Evolutionary conservation across 805 yeast species (phyloP).

Genomic region (Jamesozyma piceae): DNA sequence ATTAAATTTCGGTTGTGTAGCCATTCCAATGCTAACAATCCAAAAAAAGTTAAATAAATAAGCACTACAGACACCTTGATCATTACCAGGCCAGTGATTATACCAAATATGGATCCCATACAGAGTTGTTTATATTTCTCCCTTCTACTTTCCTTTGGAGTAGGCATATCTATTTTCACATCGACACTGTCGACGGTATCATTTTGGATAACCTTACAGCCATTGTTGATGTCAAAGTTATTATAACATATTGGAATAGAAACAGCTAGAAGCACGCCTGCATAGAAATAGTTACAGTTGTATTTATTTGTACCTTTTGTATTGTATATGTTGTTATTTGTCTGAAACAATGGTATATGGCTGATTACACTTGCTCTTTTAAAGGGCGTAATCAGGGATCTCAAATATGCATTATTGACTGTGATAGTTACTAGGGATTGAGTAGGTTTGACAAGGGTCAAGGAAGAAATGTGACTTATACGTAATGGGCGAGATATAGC

Average conservation of each 20-base stretch:
- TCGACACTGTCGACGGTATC: not conserved
- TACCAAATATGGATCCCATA: conserved; percentile 23
- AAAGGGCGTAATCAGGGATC: too few relatives aligned
- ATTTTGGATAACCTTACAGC: not conserved
- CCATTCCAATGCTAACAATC: conserved; percentile 20
- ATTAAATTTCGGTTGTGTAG: conserved; percentile 19
- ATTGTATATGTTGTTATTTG: too few relatives aligned
- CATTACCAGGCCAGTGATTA: conserved; percentile 20
- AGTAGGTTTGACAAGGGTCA: not conserved
- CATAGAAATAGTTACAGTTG: not conserved
- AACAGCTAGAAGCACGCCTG: not conserved
- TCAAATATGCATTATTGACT: not conserved
- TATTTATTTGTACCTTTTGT: too few relatives aligned
- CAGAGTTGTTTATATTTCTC: conserved; percentile 19
- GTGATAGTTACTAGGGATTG: not conserved
- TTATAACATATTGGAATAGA: not conserved
- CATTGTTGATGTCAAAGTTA: not conserved
- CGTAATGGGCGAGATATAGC: not conserved
- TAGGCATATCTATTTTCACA: not conserved
- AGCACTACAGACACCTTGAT: conserved; percentile 22
- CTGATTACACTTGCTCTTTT: too few relatives aligned
- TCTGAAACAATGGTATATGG: too few relatives aligned
- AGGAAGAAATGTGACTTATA: not conserved
- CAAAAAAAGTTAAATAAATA: conserved; percentile 16
- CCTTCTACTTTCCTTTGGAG: conserved; percentile 1